phyloP scores from a whole-genome alignment of 169 alveolate species.

The Cryptosporidium viatorum region DNA sequence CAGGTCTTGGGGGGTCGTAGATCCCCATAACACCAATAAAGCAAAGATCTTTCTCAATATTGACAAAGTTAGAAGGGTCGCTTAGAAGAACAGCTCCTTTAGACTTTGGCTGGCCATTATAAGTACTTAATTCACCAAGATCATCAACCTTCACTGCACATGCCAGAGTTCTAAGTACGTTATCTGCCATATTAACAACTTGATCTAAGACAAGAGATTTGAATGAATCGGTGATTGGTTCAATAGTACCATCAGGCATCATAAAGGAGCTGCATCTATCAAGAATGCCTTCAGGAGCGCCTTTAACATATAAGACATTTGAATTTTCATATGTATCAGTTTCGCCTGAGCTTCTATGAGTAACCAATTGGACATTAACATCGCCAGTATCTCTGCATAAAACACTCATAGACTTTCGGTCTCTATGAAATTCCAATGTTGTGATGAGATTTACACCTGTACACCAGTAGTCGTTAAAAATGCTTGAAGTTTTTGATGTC shows the following conservation, averaged over 20 bases:
- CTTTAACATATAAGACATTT: conserved; percentile 93
- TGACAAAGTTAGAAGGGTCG: conserved; percentile 80
- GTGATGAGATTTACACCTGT: conserved; percentile 83
- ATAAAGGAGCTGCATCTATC: conserved; percentile 83
- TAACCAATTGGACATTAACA: conserved; percentile 60
- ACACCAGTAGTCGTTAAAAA: conserved; percentile 77
- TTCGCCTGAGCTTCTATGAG: conserved; percentile 43
- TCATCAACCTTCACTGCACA: conserved; percentile 82
- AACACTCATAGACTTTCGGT: conserved; percentile 96
- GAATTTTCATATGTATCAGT: conserved; percentile 75
- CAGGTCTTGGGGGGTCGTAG: conserved; percentile 98
- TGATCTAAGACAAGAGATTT: conserved; percentile 83
- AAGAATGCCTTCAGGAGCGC: conserved; percentile 98
- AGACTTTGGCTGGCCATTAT: conserved; percentile 75
- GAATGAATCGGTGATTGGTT: conserved; percentile 83
- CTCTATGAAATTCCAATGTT: conserved; percentile 95
- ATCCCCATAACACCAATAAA: conserved; percentile 96
- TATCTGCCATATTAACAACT: conserved; percentile 90
- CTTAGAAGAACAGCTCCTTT: conserved; percentile 75
- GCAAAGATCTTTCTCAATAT: conserved; percentile 90
- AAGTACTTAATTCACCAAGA: conserved; percentile 76
- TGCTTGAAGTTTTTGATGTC: conserved; percentile 53
- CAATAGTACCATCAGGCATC: conserved; percentile 88
- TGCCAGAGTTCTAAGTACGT: conserved; percentile 89
- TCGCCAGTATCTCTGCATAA: conserved; percentile 79